Conservation (phyloP, 805 yeast species). For the Metschnikowia drakensbergensis region DNA sequence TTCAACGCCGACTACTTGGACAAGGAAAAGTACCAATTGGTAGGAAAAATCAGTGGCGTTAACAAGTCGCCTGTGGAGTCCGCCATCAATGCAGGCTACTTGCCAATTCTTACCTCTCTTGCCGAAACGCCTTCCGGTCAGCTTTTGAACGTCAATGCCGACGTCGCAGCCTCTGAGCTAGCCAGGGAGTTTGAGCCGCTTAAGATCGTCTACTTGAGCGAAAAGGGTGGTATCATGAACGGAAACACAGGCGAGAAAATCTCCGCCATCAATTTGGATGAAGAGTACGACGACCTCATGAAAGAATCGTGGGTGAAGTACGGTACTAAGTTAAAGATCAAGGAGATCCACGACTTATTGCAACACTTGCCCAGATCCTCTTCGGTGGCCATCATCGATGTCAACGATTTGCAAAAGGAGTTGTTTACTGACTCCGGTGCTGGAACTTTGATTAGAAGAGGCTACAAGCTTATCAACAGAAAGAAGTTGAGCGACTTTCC, state of each 20-base stretch:
- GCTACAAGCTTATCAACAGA: slow-evolving; percentile 79
- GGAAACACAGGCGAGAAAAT: slow-evolving; percentile 90
- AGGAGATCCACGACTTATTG: slow-evolving; percentile 90
- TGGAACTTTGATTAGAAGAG: slow-evolving; percentile 96
- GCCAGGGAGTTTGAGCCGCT: slow-evolving; percentile 96
- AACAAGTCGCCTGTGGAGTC: slow-evolving; percentile 90
- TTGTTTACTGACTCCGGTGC: slow-evolving; percentile 98
- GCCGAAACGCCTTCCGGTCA: slow-evolving; percentile 98
- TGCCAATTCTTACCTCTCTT: slow-evolving; percentile 92
- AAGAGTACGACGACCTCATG: slow-evolving; percentile 87
- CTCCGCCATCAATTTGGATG: slow-evolving; percentile 88
- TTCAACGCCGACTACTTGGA: slow-evolving; percentile 91
- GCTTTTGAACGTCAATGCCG: slow-evolving; percentile 95
- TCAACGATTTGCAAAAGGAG: slow-evolving; percentile 92
- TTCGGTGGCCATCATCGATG: slow-evolving; percentile 95
- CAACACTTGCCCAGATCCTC: slow-evolving; percentile 95
- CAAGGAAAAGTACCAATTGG: slow-evolving; percentile 84
- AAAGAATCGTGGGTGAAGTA: slow-evolving; percentile 97
- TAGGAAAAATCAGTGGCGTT: slow-evolving; percentile 84
- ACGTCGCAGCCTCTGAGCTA: slow-evolving; percentile 97
- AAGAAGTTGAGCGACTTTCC: slow-evolving; percentile 64
- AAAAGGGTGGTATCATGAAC: slow-evolving; percentile 94
- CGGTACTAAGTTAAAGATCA: slow-evolving; percentile 95
- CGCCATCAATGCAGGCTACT: slow-evolving; percentile 90
- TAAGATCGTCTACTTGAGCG: slow-evolving; percentile 93